phyloP scores from a whole-genome alignment of 1,139 yeast genomes.

The Nakaseomyces uthaithaninus region DNA sequence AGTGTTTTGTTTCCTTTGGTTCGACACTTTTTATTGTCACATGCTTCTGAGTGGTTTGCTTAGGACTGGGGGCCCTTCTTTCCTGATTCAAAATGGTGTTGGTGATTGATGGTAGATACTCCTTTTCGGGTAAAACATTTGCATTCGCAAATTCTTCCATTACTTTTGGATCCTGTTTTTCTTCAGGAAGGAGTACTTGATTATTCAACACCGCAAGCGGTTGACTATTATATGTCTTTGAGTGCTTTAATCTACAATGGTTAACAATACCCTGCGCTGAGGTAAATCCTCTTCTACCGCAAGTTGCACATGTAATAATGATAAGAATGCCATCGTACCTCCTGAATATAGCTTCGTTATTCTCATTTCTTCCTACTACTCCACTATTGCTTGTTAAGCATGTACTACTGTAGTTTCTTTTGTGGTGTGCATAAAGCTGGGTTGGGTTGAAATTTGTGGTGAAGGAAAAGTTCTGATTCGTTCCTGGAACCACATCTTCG shows the following conservation, averaged over 20 bases:
- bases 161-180: conserved; percentile 55
- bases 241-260: conserved; percentile 68
- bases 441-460: conserved; percentile 14
- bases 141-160: conserved; percentile 38
- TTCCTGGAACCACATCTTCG: not conserved
- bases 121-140: conserved; percentile 30
- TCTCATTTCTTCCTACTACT: conserved; percentile 31
- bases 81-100: conserved; percentile 23
- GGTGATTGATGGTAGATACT: conserved; percentile 30
- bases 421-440: conserved; percentile 28
- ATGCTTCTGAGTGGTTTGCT: conserved; percentile 12
- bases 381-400: conserved; percentile 33
- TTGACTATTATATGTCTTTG: conserved; percentile 63
- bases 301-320: conserved; percentile 57
- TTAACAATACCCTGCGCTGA: conserved; percentile 76
- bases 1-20: conserved; percentile 14
- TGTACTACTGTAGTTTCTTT: conserved; percentile 34
- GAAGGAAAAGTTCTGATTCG: not conserved
- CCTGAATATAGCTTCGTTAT: conserved; percentile 48
- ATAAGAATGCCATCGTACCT: conserved; percentile 68
- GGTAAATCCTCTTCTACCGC: conserved; percentile 62
- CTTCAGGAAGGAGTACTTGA: conserved; percentile 50
- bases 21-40: conserved; percentile 7
- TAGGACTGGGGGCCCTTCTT: conserved; percentile 11
- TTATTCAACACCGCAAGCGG: conserved; percentile 69